A percentile compares a stretch with the other conserved stretches of the same genome.
These are phyloP conservation scores for Saturnispora kantuleensis DNA, from an alignment of 805 yeast species.

Conservation along the genomic window DNA sequence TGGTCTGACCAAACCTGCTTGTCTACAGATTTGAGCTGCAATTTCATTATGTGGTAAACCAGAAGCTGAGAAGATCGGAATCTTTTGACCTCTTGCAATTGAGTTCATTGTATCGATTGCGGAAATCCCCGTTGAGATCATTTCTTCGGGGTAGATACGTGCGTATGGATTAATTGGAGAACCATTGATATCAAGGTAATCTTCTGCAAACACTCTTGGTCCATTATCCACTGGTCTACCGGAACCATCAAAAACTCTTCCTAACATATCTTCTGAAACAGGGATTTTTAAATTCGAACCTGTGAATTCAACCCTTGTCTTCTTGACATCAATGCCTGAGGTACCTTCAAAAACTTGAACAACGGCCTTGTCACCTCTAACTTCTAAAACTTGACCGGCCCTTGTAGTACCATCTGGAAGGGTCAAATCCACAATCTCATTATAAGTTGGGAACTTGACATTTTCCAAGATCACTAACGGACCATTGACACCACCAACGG, in stretches of 20 bases:
- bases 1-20: slow-evolving; percentile 98
- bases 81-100: slow-evolving; percentile 99
- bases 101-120: slow-evolving; percentile 99
- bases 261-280: slow-evolving; percentile 94
- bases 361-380: slow-evolving; percentile 91
- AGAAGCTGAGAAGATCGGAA: slow-evolving; percentile 97
- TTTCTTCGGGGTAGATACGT: slow-evolving; percentile 98
- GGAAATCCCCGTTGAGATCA: slow-evolving; percentile 98
- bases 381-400: slow-evolving; percentile 98
- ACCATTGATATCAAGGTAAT: slow-evolving; percentile 95
- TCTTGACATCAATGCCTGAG: slow-evolving; percentile 96
- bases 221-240: slow-evolving; percentile 98
- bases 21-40: slow-evolving; percentile 99
- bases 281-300: slow-evolving; percentile 90
- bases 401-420: slow-evolving; percentile 91
- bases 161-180: slow-evolving; percentile 98
- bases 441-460: slow-evolving; percentile 81
- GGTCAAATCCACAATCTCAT: slow-evolving; percentile 94
- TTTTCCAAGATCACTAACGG: slow-evolving; percentile 88
- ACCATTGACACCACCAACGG: slow-evolving; percentile 97
- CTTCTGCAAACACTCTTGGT: slow-evolving; percentile 97
- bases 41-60: slow-evolving; percentile 99
- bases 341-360: slow-evolving; percentile 99
- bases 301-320: slow-evolving; percentile 94
- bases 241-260: slow-evolving; percentile 97